Base-by-base conservation (phyloP, 495 filamentous ascomycete genomes). In the Amniculicola lignicola region DNA sequence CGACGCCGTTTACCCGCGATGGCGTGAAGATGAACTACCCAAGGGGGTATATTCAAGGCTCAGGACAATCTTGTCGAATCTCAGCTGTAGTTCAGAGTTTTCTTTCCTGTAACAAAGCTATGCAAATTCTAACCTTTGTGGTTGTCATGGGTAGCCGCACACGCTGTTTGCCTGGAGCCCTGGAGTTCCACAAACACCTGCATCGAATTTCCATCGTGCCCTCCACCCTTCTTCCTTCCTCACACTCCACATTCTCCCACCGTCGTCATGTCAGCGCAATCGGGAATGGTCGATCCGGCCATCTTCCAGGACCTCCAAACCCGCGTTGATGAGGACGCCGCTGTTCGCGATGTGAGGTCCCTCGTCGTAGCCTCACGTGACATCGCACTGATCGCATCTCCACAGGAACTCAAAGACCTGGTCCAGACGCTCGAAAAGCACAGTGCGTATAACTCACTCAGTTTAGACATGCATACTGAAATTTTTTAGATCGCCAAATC, bases 231-330 rank as follows among this genome's bases (percentile, higher is more conserved):
- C 25, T 46, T 14, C 21, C 24, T n/a, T n/a, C 46, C 35, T 31
- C 27, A 50, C 4, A 10, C n/a, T 16, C 28, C 6, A 24, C 36
- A 11, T 33, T n/a, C n/a, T 15, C 18, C 25, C 29, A 35, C 11
- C 18, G 31, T 35, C 41, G 50, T 15, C 18, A 65, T 65, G 62
- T 39, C 62, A n/a, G 41, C 23, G 7, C 57, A 56, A 10, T 28
- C 33, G 22, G 62, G 61, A 1, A 77, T 80, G 77, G 85, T 96
- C 41, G 84, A 94, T 70, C 84, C 87, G 39, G 78, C 74, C 24
- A 90, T 97, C 63, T 96, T 97, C 69, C 84, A 90, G 57, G 77
- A 85, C 64, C 84, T 98, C 51, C 92, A 96, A 69, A 73, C 80
- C 38, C 90, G 90, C 66, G 88, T 96, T 61, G 94, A 98, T 64